Evolutionary conservation across 306 rosid species (phyloP).

Genomic region (Hippophae rhamnoides): DNA sequence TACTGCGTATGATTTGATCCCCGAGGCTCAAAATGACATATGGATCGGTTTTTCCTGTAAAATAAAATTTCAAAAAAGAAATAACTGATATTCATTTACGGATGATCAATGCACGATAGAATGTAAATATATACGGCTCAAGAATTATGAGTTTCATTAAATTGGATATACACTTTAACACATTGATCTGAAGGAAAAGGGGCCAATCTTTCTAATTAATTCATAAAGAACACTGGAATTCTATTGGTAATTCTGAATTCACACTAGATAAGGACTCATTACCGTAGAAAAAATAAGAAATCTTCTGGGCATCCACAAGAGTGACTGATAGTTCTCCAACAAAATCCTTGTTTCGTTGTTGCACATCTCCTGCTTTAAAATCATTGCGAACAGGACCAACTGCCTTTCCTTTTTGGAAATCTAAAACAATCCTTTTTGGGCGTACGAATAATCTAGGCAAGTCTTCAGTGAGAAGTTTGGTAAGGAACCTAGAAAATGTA

Average conservation of each 20-base stretch:
- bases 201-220: background rate
- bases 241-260: background rate
- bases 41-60: conserved; percentile 92
- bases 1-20: conserved; percentile 79
- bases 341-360: conserved; percentile 87
- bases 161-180: background rate
- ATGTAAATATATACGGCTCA: conserved; percentile 1
- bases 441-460: conserved; percentile 90
- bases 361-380: conserved; percentile 71
- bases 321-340: conserved; percentile 94
- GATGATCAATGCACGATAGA: background rate
- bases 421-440: conserved; percentile 95
- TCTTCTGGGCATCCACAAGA: conserved; percentile 90
- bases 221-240: conserved; percentile 2
- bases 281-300: conserved; percentile 79
- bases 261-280: conserved; percentile 20
- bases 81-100: background rate
- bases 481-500: conserved; percentile 67
- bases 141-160: background rate
- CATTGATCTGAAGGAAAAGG: background rate
- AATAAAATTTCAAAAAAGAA: conserved; percentile 3
- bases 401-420: conserved; percentile 83
- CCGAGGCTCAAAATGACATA: conserved; percentile 76
- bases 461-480: conserved; percentile 89
- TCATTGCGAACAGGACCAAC: conserved; percentile 68